These are phyloP conservation scores for Zangia roseola DNA, from an alignment of 768 basidiomycete genomes.

Conservation along the genomic window DNA sequence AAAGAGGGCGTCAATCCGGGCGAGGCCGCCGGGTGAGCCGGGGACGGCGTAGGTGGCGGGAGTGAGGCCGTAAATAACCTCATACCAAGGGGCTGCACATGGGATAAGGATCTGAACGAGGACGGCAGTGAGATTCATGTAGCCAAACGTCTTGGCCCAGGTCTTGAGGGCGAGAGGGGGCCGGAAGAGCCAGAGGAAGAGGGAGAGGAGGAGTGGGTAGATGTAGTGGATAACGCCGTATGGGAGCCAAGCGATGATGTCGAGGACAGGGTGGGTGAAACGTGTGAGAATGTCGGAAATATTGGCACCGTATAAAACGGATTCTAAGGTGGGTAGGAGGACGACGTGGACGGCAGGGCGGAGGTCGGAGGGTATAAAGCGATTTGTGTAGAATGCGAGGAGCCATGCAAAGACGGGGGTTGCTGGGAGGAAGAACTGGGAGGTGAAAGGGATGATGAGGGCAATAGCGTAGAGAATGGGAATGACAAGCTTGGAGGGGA, in stretches of 20 bases:
- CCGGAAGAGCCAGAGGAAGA: conserved; percentile 88
- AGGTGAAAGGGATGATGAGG: conserved; percentile 80
- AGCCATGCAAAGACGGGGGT: conserved; percentile 86
- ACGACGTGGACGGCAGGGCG: conserved; percentile 89
- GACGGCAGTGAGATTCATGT: conserved; percentile 89
- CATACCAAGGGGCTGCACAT: conserved; percentile 97
- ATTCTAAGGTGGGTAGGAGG: conserved; percentile 90
- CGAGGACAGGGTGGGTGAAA: conserved; percentile 89
- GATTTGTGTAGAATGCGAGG: conserved; percentile 80
- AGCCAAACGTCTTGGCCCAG: conserved; percentile 88
- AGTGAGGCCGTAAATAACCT: conserved; percentile 92
- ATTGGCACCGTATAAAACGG: conserved; percentile 95
- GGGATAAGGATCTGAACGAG: conserved; percentile 86
- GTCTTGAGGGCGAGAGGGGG: conserved; percentile 75
- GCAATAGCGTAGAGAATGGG: conserved; percentile 67
- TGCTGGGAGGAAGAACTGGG: conserved; percentile 88
- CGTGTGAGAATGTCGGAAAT: conserved; percentile 96
- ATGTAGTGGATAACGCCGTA: conserved; percentile 95
- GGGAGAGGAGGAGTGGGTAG: conserved; percentile 82
- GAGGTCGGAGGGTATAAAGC: conserved; percentile 74
- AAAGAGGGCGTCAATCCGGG: conserved; percentile 89
- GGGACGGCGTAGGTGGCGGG: conserved; percentile 91
- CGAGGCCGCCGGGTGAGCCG: conserved; percentile 91
- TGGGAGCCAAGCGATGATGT: conserved; percentile 93
- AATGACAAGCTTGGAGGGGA: conserved; percentile 74